Conservation (phyloP, 208 protist genomes). For the Lotmaria passim region DNA sequence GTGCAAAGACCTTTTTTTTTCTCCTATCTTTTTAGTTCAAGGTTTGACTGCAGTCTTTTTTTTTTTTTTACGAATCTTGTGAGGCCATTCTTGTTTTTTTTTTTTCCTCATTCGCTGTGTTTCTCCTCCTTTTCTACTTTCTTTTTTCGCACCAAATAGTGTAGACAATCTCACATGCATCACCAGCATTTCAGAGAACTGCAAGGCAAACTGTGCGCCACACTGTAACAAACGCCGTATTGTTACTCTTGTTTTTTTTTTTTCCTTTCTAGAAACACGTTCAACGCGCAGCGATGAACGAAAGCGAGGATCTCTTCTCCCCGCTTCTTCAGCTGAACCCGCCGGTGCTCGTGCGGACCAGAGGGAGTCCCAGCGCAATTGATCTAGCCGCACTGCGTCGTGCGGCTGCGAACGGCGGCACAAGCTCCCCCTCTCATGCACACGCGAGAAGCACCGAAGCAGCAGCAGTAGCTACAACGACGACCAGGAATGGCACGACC, state of each 20-base stretch:
- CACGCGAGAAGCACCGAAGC: background rate
- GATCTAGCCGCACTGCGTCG: constrained; percentile 26
- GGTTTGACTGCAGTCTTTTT: too few relatives aligned
- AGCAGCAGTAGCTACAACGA: too few relatives aligned
- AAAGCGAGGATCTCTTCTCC: constrained; percentile 11
- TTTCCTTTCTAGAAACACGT: background rate
- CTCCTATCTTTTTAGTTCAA: too few relatives aligned
- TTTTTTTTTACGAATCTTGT: background rate
- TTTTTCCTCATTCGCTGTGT: background rate
- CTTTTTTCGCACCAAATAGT: background rate
- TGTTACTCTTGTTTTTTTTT: background rate
- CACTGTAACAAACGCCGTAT: background rate
- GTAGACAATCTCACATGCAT: too few relatives aligned
- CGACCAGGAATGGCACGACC: background rate
- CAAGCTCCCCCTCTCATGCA: background rate
- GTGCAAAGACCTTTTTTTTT: too few relatives aligned
- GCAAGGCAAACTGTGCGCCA: background rate
- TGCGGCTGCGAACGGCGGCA: background rate
- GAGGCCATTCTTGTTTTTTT: background rate
- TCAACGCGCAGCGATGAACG: background rate
- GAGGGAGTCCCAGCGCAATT: constrained; percentile 1
- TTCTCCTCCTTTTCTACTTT: background rate
- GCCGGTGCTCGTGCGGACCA: constrained; percentile 32
- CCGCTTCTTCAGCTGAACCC: constrained; percentile 37
- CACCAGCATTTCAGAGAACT: too few relatives aligned